Conservation (phyloP, 352 stramenopile genomes). For the Nothophytophthora sp. region DNA sequence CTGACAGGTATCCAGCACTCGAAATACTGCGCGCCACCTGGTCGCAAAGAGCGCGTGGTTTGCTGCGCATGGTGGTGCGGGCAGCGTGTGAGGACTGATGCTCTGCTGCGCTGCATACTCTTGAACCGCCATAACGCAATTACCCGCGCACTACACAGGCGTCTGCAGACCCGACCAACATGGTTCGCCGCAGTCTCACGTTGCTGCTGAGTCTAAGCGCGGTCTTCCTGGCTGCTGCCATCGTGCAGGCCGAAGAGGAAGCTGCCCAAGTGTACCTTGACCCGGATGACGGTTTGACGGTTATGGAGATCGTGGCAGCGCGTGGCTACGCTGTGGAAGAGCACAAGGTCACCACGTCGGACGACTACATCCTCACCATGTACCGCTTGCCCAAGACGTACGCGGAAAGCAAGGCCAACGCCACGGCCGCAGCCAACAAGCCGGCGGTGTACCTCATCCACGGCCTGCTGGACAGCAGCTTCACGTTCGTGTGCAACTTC, state of each 20-base stretch:
- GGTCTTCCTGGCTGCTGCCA: slow-evolving; percentile 1
- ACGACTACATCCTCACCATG: slow-evolving; percentile 69
- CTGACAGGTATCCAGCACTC: slow-evolving; percentile 23
- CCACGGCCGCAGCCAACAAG: slow-evolving; percentile 34
- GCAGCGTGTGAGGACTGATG: background rate
- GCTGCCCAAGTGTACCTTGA: slow-evolving; percentile 31
- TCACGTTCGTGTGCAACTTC: slow-evolving; percentile 64
- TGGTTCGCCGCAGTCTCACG: slow-evolving; percentile 7
- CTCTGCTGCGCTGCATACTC: background rate
- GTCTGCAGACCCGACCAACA: slow-evolving; percentile 4
- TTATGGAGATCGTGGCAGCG: slow-evolving; percentile 46
- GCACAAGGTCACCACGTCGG: slow-evolving; percentile 56
- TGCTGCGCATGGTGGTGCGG: slow-evolving; percentile 3
- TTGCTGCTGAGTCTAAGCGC: slow-evolving; percentile 11
- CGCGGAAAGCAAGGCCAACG: slow-evolving; percentile 40
- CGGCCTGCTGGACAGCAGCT: slow-evolving; percentile 62
- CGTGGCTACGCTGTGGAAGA: slow-evolving; percentile 60
- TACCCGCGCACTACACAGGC: slow-evolving; percentile 5
- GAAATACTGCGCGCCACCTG: slow-evolving; percentile 23
- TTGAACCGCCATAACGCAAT: slow-evolving; percentile 16
- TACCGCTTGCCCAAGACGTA: slow-evolving; percentile 61
- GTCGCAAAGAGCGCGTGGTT: slow-evolving; percentile 13
- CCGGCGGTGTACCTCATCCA: slow-evolving; percentile 63
- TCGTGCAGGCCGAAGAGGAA: slow-evolving; percentile 12
- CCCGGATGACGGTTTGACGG: slow-evolving; percentile 42